A percentile compares a stretch with the other conserved stretches of the same genome.
Conservation (phyloP, 2,329 filamentous ascomycete genomes). For the Arthroderma uncinatum region DNA sequence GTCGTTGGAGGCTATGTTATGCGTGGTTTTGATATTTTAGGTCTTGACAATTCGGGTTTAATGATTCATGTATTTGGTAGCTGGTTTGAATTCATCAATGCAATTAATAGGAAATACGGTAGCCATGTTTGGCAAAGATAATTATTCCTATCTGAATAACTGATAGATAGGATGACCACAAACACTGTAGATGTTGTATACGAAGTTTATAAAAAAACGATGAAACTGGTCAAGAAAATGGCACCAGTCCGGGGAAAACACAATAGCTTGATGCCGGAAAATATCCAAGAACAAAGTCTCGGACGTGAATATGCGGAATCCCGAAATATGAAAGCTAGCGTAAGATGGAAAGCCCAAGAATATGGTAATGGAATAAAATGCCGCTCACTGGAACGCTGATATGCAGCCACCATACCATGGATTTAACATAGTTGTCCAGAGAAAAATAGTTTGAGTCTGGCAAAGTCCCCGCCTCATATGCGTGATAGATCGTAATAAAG, state of each 20-base stretch:
- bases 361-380: background rate
- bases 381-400: background rate
- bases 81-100: too few species aligned
- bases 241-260: background rate
- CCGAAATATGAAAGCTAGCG: too few species aligned
- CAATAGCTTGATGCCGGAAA: background rate
- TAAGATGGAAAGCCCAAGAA: background rate
- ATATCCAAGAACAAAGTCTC: background rate
- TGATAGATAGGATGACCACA: too few species aligned
- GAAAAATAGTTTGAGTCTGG: background rate
- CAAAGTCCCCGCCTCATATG: background rate
- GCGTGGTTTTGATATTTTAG: background rate
- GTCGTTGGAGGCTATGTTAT: background rate
- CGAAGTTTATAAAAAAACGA: background rate
- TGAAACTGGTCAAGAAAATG: background rate
- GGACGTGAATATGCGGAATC: background rate
- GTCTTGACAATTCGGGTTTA: too few species aligned
- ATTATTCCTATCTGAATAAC: too few species aligned
- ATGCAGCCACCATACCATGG: background rate
- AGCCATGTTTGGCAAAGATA: too few species aligned
- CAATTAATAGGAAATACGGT: too few species aligned
- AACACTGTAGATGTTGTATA: background rate
- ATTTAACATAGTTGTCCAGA: background rate
- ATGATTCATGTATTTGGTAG: too few species aligned
- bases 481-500: background rate